Percentiles rank a stretch among this genome's conserved stretches.
Evolutionary conservation across 2,329 filamentous ascomycete genomes (phyloP).

Genomic region (Teratosphaeria viscida): DNA sequence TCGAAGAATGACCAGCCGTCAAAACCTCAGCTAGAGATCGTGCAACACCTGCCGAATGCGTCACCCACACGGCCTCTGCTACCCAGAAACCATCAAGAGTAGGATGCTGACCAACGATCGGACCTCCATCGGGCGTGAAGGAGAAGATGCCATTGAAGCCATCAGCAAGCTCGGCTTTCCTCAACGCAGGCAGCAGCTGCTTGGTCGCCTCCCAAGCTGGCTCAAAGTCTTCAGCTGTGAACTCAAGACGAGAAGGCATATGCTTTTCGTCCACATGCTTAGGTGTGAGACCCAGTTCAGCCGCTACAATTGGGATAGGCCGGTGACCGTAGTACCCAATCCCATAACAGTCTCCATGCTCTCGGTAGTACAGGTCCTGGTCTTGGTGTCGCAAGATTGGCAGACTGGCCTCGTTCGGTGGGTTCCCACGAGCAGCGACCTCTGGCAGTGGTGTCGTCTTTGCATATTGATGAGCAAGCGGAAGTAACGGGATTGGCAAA

Average conservation of each 20-base stretch:
- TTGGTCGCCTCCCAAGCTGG: conserved; percentile 49
- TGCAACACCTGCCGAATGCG: conserved; percentile 54
- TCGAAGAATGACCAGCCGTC: conserved; percentile 44
- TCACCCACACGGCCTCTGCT: conserved; percentile 57
- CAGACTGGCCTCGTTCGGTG: conserved; percentile 41
- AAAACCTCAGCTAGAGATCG: conserved; percentile 50
- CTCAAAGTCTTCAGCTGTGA: conserved; percentile 50
- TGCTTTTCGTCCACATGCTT: conserved; percentile 46
- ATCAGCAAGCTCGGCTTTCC: conserved; percentile 42
- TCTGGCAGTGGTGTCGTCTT: conserved; percentile 47
- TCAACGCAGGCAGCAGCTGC: conserved; percentile 44
- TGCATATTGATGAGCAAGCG: conserved; percentile 53
- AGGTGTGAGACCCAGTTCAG: conserved; percentile 43
- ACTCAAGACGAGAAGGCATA: conserved; percentile 53
- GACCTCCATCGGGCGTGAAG: conserved; percentile 54
- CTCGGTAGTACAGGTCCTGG: conserved; percentile 53
- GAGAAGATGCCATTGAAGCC: conserved; percentile 59
- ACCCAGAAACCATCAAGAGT: conserved; percentile 52
- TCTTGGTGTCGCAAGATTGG: conserved; percentile 55
- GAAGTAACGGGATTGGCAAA: conserved; percentile 47
- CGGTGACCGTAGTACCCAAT: conserved; percentile 56
- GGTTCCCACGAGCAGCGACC: conserved; percentile 32
- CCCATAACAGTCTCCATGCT: conserved; percentile 52
- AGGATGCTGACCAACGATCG: conserved; percentile 49
- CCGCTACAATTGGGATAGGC: conserved; percentile 50